Evolutionary conservation across 306 rosid genomes (phyloP), one percentile per base, ranked within the genome.

Genomic region (Argentina anserina): DNA sequence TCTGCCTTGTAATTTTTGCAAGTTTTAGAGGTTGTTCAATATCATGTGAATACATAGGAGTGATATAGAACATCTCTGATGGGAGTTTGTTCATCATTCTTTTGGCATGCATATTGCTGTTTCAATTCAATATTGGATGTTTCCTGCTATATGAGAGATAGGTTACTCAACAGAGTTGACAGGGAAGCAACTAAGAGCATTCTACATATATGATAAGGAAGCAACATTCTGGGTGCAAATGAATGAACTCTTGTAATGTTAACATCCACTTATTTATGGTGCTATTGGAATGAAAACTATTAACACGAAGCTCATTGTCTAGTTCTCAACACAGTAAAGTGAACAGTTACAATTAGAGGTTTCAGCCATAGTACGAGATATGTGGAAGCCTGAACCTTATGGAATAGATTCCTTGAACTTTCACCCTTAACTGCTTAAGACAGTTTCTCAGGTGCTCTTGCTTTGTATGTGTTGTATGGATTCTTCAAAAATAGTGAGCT

Each of bases 321-420:
- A 46, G 59, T 46, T 46, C 49, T 47, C 9, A 46, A 31, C 59
- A 45, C 39, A 46, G 12, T 1, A 31, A 50, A n/a, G 28, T 50
- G 12, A 50, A 17, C 66, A 17, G 40, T 59, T 4, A 15, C 66
- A 61, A 1, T 14, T 17, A 25, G 25, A 61, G 12, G 66, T 61
- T 33, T 17, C 66, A 23, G 23, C 66, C 58, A 50, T 46, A 2
- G n/a, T n/a, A n/a, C n/a, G n/a, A 17, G 52, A 46, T 17, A 67
- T 67, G 14, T 14, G 15, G 25, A 52, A 67, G 18, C 25, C 34
- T 17, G 18, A 28, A 29, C 59, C 11, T 31, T 18, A 4, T 46
- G 28, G 58, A 42, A 68, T 46, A 17, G 42, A 46, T 68, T 29
- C 72, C 58, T 68, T 67, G 28, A 7, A 67, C 7, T 67, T 67